Percentiles rank a stretch among this genome's conserved stretches.
phyloP scores from a whole-genome alignment of 495 filamentous ascomycete species.

The Choiromyces venosus region DNA sequence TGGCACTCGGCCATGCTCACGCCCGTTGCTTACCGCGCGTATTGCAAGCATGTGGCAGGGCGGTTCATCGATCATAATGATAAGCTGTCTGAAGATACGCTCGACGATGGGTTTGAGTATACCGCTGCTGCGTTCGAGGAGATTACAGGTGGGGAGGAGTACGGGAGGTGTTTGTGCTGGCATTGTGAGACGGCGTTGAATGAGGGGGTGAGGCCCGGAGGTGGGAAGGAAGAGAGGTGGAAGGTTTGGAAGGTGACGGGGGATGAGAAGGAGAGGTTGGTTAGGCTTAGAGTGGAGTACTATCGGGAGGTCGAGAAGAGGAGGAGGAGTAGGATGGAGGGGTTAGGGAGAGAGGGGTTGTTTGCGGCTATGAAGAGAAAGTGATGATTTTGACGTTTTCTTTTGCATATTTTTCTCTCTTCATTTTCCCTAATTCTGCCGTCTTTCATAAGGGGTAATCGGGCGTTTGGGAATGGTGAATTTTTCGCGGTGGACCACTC shows the following conservation, averaged over 20 bases:
- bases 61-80: conserved; percentile 81
- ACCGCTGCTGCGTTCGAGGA: conserved; percentile 66
- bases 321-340: conserved; percentile 12
- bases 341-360: conserved; percentile 18
- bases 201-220: conserved; percentile 34
- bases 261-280: conserved; percentile 36
- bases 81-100: conserved; percentile 62
- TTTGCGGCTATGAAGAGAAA: conserved; percentile 23
- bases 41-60: conserved; percentile 42
- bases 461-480: background rate
- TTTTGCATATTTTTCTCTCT: background rate
- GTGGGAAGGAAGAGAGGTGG: conserved; percentile 18
- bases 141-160: conserved; percentile 54
- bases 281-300: conserved; percentile 34
- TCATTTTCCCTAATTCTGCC: background rate
- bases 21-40: conserved; percentile 59
- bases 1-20: conserved; percentile 71
- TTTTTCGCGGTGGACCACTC: background rate
- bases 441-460: background rate
- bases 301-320: conserved; percentile 37
- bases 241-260: conserved; percentile 9
- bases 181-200: conserved; percentile 60
- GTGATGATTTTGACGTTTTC: background rate
- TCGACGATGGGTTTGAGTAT: conserved; percentile 65
- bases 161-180: conserved; percentile 84